These are phyloP conservation scores for Chaetoceros tenuissimus DNA, from an alignment of 108 stramenopile species.

Conservation along the genomic window DNA sequence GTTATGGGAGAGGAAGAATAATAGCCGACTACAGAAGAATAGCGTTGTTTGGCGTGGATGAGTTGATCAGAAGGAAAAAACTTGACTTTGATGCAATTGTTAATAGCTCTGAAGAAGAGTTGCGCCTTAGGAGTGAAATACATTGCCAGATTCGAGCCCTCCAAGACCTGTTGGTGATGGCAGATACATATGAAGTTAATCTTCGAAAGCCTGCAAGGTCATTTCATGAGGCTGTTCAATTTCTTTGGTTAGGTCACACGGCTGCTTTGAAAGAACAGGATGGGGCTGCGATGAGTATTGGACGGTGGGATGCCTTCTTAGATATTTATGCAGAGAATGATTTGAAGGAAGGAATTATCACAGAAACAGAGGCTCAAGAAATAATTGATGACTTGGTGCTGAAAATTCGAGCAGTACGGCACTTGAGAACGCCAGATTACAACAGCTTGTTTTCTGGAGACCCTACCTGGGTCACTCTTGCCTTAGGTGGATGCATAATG, in stretches of 20 bases:
- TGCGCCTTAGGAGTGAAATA: slow-evolving; percentile 49
- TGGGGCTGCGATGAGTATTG: slow-evolving; percentile 61
- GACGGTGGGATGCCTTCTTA: slow-evolving; percentile 56
- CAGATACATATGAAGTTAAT: slow-evolving; percentile 46
- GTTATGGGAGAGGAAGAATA: slow-evolving; percentile 55
- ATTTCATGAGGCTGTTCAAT: slow-evolving; percentile 49
- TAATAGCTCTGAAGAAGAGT: slow-evolving; percentile 24
- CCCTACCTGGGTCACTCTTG: slow-evolving; percentile 53
- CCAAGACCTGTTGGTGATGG: slow-evolving; percentile 40
- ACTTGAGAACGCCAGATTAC: slow-evolving; percentile 60
- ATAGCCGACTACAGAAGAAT: slow-evolving; percentile 59
- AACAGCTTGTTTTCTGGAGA: slow-evolving; percentile 50
- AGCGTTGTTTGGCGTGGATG: slow-evolving; percentile 55
- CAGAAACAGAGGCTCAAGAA: slow-evolving; percentile 28
- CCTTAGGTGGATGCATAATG: slow-evolving; percentile 44
- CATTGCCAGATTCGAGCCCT: slow-evolving; percentile 42
- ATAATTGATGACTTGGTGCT: slow-evolving; percentile 31
- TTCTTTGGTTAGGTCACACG: slow-evolving; percentile 53
- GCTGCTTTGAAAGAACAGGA: slow-evolving; percentile 66
- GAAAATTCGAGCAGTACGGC: slow-evolving; percentile 39
- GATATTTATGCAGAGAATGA: slow-evolving; percentile 51
- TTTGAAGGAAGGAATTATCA: slow-evolving; percentile 32
- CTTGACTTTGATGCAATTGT: slow-evolving; percentile 33
- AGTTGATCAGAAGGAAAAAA: slow-evolving; percentile 46
- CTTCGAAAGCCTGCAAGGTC: slow-evolving; percentile 38